Base-by-base conservation (phyloP, 352 stramenopile genomes). In the Globisporangium barbulae region DNA sequence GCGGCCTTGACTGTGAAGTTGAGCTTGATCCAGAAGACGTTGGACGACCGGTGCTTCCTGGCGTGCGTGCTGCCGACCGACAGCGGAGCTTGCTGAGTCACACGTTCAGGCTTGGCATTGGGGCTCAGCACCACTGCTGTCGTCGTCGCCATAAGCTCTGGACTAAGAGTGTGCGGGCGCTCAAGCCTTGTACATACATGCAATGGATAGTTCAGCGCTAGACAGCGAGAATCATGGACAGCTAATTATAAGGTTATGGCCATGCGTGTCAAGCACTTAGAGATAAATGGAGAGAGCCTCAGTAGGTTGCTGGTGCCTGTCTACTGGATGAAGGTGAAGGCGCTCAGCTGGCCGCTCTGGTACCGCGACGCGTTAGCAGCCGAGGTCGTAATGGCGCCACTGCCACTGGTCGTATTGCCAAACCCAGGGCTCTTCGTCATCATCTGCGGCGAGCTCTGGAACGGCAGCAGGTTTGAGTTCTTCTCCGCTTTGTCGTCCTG, bases 1-100 rank as follows among this genome's bases (percentile, higher is more conserved):
- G 81, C 81, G 1, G 81, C 55, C 67, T 91, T 85, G 68, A 89
- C 78, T 10, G 79, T 87, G 59, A 90, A 87, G 56, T 90, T 90
- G 69, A 90, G 81, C 50, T 90, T 87, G 53, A 91, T 71, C 83
- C 83, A 89, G 8, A 84, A 69, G 17, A 85, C 74, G 33, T 67
- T 82, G 5, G 76, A 78, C 64, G 63, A 67, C 5, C 67, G 66
- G 37, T 83, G 77, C 60, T 64, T 58, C 30, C 28, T 35, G 17
- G 30, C 5, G 25, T 13, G 35, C 7, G n/a, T 59, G 22, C 30
- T 48, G 30, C 17, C 41, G n/a, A n/a, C 21, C 0, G 45, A 52
- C 9, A 52, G 45, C 21, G 45, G 9, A n/a, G 21, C 45, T 52
- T 49, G 42, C 42, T 52, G 45, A 25, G 42, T n/a, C 25, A 28